Conservation (phyloP, 2,329 filamentous ascomycete species). For the Microdochium paspali region DNA sequence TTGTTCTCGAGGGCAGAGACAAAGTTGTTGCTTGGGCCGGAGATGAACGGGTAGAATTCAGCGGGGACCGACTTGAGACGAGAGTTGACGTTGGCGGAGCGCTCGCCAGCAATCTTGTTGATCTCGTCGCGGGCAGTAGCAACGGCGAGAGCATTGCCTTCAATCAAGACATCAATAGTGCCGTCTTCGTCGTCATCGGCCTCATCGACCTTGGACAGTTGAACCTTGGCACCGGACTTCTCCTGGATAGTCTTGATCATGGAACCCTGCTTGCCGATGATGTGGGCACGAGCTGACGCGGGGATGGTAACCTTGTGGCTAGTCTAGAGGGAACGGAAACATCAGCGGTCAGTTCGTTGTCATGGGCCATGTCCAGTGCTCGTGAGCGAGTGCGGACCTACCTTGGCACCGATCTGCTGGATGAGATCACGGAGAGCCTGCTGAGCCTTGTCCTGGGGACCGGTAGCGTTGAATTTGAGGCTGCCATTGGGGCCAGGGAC, state of each 20-base stretch:
- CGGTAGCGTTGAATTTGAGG: constrained; percentile 75
- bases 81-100: constrained; percentile 71
- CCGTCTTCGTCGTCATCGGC: constrained; percentile 42
- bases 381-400: too few relatives aligned
- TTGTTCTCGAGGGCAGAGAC: constrained; percentile 60
- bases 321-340: constrained; percentile 20
- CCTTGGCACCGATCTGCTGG: constrained; percentile 78
- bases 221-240: constrained; percentile 81
- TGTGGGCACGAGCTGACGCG: constrained; percentile 71
- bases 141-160: constrained; percentile 84
- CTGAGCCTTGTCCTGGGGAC: constrained; percentile 73
- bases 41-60: constrained; percentile 93
- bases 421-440: constrained; percentile 86
- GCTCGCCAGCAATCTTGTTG: constrained; percentile 77
- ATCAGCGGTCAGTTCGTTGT: not conserved
- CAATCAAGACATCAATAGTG: constrained; percentile 76
- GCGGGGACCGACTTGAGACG: constrained; percentile 77
- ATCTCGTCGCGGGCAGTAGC: constrained; percentile 78
- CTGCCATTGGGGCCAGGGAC: constrained; percentile 61
- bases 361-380: too few relatives aligned
- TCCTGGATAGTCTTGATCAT: constrained; percentile 87
- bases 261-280: constrained; percentile 86
- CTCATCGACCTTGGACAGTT: constrained; percentile 75
- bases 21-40: constrained; percentile 63
- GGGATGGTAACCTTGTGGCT: constrained; percentile 72